A percentile compares a stretch with the other conserved stretches of the same genome.
Evolutionary conservation across 805 yeast genomes (phyloP).

Genomic region (Sugiyamaella valdiviana): DNA sequence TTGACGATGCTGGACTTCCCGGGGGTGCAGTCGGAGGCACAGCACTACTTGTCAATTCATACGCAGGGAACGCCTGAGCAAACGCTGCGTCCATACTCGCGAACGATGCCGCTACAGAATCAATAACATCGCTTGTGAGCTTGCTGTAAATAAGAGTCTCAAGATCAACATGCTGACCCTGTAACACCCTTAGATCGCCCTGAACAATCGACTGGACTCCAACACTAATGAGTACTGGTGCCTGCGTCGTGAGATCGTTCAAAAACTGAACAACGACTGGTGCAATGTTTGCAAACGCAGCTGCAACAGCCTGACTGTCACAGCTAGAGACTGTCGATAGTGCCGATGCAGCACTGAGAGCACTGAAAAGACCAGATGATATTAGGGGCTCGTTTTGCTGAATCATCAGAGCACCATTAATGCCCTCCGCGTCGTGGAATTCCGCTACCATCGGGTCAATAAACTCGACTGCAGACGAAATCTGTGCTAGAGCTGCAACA

Average conservation of each 20-base stretch:
- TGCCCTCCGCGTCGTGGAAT: slow-evolving; percentile 17
- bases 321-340: slow-evolving; percentile 3
- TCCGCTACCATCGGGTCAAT: slow-evolving; percentile 9
- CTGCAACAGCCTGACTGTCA: slow-evolving; percentile 7
- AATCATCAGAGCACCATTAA: slow-evolving; percentile 27
- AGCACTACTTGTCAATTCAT: background rate
- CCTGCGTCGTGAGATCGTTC: slow-evolving; percentile 20
- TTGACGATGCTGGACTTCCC: background rate
- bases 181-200: slow-evolving; percentile 20
- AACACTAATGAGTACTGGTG: slow-evolving; percentile 21
- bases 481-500: slow-evolving; percentile 10
- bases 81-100: slow-evolving; percentile 10
- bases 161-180: slow-evolving; percentile 18
- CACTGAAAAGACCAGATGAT: slow-evolving; percentile 14
- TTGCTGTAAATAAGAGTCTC: slow-evolving; percentile 15
- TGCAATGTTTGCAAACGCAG: slow-evolving; percentile 13
- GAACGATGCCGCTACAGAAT: slow-evolving; percentile 14
- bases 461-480: slow-evolving; percentile 6
- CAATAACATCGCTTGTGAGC: slow-evolving; percentile 12
- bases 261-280: slow-evolving; percentile 13
- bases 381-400: slow-evolving; percentile 23
- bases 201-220: slow-evolving; percentile 21
- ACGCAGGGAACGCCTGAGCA: slow-evolving; percentile 9
- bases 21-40: background rate
- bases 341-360: slow-evolving; percentile 9